phyloP scores from a whole-genome alignment of 441 rosid species.

The Bocquillonia castaneifolia region DNA sequence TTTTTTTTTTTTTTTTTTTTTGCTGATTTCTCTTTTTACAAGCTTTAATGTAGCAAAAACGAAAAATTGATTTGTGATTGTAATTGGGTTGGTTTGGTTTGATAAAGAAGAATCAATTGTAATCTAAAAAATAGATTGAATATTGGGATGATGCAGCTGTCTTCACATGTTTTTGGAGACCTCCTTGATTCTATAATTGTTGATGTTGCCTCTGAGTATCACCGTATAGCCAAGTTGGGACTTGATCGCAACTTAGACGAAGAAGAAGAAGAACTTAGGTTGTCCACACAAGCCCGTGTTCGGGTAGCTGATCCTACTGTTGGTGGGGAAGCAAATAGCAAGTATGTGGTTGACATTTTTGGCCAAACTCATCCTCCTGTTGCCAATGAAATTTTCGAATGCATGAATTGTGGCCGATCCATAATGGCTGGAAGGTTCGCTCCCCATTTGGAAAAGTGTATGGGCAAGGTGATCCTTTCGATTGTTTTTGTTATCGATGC shows the following conservation, averaged over 20 bases:
- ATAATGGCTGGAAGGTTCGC: conserved; percentile 91
- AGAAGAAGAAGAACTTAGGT: conserved; percentile 81
- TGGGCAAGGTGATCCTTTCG: conserved; percentile 73
- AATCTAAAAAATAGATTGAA: neutral
- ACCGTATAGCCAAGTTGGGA: conserved; percentile 76
- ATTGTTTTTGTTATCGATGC: neutral
- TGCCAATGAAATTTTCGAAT: conserved; percentile 73
- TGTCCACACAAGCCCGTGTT: conserved; percentile 74
- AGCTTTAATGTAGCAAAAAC: neutral
- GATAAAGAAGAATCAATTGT: neutral
- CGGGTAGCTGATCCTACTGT: conserved; percentile 66
- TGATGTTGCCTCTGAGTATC: conserved; percentile 97
- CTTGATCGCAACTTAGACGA: conserved; percentile 78
- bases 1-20: neutral
- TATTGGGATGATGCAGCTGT: conserved; percentile 38
- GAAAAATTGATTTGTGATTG: too few species aligned
- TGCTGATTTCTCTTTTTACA: neutral
- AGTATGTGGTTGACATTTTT: conserved; percentile 80
- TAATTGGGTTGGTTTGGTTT: neutral
- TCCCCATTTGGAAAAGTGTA: conserved; percentile 94
- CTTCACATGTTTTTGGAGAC: conserved; percentile 62
- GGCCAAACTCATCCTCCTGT: conserved; percentile 83
- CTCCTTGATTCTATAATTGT: conserved; percentile 77
- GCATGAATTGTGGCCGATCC: conserved; percentile 88
- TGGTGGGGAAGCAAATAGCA: conserved; percentile 61